Conservation (phyloP, 345 rosid species). For the Pistacia vera region DNA sequence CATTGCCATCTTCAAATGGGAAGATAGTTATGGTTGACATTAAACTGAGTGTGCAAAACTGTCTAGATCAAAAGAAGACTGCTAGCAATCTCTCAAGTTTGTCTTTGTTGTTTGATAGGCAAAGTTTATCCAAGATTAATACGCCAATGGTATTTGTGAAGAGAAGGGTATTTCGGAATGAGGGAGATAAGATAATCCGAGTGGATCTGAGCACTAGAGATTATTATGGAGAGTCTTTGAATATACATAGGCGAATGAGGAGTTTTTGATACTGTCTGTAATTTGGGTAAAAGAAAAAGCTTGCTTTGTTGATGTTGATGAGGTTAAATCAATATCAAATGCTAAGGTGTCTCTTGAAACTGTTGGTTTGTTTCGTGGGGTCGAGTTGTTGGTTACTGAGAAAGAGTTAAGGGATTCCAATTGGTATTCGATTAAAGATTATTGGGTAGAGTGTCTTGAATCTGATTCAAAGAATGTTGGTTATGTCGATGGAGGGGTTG, state of each 20-base stretch:
- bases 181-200: conserved; percentile 50
- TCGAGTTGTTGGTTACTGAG: conserved; percentile 58
- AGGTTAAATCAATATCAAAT: conserved; percentile 56
- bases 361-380: conserved; percentile 57
- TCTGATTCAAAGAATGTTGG: conserved; percentile 51
- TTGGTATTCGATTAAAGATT: conserved; percentile 52
- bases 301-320: conserved; percentile 66
- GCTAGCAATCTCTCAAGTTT: too few relatives aligned
- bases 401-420: conserved; percentile 58
- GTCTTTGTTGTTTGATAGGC: conserved; percentile 48
- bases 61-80: too few relatives aligned
- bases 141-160: conserved; percentile 46
- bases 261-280: conserved; percentile 75
- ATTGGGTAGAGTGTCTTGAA: conserved; percentile 30
- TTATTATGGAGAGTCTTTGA: conserved; percentile 60
- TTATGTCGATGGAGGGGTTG: conserved; percentile 42
- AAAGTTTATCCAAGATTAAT: conserved; percentile 44
- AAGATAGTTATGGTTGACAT: too few relatives aligned
- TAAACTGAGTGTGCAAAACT: too few relatives aligned
- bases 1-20: too few relatives aligned
- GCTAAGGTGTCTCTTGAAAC: conserved; percentile 76
- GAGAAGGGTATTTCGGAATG: conserved; percentile 50
- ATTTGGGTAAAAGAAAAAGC: conserved; percentile 46
- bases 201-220: conserved; percentile 82
- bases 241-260: conserved; percentile 51